Base-by-base conservation (phyloP, 164 flowering plant species). In the Aristolochia fimbriata region DNA sequence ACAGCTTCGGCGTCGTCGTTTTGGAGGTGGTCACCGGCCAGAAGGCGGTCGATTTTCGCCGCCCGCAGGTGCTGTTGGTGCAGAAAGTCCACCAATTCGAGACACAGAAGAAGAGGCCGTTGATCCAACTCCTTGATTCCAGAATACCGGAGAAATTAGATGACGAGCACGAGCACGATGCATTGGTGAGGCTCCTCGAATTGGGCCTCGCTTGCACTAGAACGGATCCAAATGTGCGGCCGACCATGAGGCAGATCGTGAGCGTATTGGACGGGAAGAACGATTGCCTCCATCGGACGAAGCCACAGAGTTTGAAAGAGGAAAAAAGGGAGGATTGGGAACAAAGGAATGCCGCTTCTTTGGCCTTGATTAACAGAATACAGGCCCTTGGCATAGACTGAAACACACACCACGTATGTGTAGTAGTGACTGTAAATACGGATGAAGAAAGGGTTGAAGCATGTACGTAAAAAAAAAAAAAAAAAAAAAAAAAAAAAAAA, bases 371-470 rank as follows among this genome's bases (percentile, higher is more conserved):
- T 46, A 83, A 72, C 65, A 79, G 88, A 68, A 85, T 91, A 33
- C 86, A 91, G 71, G 93, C 96, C 71, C 81, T 93, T 21, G 96
- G 97, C 37, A 80, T 93, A 61, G 89, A 86, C 14, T 90, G 74
- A 83, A n/a, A n/a, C n/a, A n/a, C n/a, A n/a, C n/a, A n/a, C n/a
- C n/a, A n/a, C n/a, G n/a, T n/a, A n/a, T n/a, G n/a, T n/a, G n/a
- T n/a, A n/a, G n/a, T n/a, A n/a, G n/a, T n/a, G n/a, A n/a, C n/a
- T n/a, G n/a, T n/a, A n/a, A n/a, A n/a, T n/a, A n/a, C n/a, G n/a
- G n/a, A n/a, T n/a, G n/a, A n/a, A n/a, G n/a, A n/a, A n/a, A n/a
- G n/a, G n/a, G n/a, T n/a, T n/a, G n/a, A n/a, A n/a, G n/a, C n/a
- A n/a, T n/a, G n/a, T n/a, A n/a, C n/a, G n/a, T n/a, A n/a, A n/a